A percentile compares a stretch with the other conserved stretches of the same genome.
Conservation (phyloP, 495 filamentous ascomycete genomes). For the Lepraria neglecta region DNA sequence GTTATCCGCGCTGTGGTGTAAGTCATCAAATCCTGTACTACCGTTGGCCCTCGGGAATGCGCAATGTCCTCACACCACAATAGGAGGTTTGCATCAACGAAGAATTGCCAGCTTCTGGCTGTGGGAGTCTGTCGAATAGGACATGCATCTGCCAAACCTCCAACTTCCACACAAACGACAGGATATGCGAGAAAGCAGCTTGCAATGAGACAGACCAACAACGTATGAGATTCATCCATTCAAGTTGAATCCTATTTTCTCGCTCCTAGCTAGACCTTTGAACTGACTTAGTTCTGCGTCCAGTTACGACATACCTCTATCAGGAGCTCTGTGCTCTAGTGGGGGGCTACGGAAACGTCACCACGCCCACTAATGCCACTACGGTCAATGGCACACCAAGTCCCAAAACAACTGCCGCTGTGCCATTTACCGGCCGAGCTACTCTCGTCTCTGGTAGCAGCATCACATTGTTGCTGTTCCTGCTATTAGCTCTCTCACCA, state of each 20-base stretch:
- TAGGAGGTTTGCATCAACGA: background rate
- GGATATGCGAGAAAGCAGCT: background rate
- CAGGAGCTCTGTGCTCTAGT: background rate
- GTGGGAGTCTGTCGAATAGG: constrained; percentile 1
- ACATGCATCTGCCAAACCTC: background rate
- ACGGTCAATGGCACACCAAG: background rate
- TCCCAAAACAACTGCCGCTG: background rate
- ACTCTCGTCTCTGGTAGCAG: background rate
- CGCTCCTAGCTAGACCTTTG: background rate
- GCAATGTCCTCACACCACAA: background rate
- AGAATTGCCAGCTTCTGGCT: background rate
- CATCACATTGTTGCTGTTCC: background rate
- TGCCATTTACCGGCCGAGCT: background rate
- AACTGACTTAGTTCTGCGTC: background rate
- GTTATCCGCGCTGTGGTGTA: background rate
- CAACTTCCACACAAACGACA: background rate
- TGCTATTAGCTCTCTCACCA: background rate
- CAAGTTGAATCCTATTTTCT: background rate
- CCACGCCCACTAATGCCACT: background rate
- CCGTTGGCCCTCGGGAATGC: no score
- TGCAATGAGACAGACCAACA: background rate
- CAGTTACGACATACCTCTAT: background rate
- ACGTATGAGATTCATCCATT: background rate
- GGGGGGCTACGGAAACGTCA: background rate
- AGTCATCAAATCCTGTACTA: background rate